Conservation (phyloP, 1,284 basidiomycete species). For the Cerioporus squamosus region DNA sequence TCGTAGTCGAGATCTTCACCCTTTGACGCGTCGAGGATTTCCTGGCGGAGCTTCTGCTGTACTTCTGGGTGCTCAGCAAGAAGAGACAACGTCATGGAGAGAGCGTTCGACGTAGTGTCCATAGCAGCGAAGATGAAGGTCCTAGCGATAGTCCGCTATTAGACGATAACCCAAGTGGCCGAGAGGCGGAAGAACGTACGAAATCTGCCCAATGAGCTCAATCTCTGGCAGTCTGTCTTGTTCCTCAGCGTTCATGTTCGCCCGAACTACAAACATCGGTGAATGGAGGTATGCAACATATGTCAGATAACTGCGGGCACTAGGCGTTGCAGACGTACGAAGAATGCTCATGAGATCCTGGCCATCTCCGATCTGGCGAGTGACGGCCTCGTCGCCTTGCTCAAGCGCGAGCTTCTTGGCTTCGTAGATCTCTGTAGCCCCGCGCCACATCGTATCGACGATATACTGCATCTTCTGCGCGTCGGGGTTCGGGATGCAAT, state of each 20-base stretch:
- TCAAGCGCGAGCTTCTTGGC: conserved; percentile 30
- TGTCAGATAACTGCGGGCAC: neutral
- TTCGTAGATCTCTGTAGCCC: conserved; percentile 21
- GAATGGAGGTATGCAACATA: neutral
- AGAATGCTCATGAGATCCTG: conserved; percentile 37
- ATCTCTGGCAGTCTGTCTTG: conserved; percentile 29
- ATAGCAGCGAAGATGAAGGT: conserved; percentile 29
- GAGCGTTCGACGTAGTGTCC: conserved; percentile 30
- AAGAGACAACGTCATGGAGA: conserved; percentile 28
- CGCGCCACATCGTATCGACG: conserved; percentile 23
- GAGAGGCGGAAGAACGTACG: conserved; percentile 16
- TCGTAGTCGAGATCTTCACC: conserved; percentile 31
- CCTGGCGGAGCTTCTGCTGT: conserved; percentile 8
- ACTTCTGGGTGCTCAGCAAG: conserved; percentile 20
- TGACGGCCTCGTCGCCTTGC: conserved; percentile 31
- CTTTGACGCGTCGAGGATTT: conserved; percentile 22
- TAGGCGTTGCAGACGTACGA: conserved; percentile 20
- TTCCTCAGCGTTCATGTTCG: conserved; percentile 22
- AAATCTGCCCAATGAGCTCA: conserved; percentile 30
- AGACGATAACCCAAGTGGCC: no score
- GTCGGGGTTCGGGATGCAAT: conserved; percentile 18
- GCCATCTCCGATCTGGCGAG: conserved; percentile 33
- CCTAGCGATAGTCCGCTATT: neutral
- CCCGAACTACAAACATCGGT: conserved; percentile 14
- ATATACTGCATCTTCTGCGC: conserved; percentile 21